Evolutionary conservation across 2,329 filamentous ascomycete genomes (phyloP).

Genomic region (Pestalotiopsis sp.): DNA sequence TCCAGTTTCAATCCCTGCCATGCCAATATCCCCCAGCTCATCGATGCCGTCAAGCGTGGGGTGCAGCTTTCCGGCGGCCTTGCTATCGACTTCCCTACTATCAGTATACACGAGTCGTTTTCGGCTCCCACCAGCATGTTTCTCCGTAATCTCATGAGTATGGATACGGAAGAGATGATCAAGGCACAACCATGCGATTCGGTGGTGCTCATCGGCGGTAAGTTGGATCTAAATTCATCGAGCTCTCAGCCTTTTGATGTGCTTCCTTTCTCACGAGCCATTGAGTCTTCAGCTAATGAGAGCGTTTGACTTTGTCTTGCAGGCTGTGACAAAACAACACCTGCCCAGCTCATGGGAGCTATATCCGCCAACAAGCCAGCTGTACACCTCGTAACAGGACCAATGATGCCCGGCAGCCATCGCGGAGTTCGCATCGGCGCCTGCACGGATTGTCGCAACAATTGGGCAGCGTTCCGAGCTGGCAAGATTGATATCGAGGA

Average conservation of each 20-base stretch:
- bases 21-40: conserved; percentile 70
- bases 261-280: background rate
- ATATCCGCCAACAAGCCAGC: conserved; percentile 76
- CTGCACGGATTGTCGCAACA: conserved; percentile 75
- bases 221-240: too few relatives aligned
- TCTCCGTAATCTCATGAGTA: conserved; percentile 73
- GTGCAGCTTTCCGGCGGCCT: conserved; percentile 69
- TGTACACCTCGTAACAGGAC: conserved; percentile 69
- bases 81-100: conserved; percentile 74
- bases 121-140: conserved; percentile 76
- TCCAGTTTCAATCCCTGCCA: conserved; percentile 77
- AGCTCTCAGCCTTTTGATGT: background rate
- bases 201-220: conserved; percentile 68
- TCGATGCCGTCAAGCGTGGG: conserved; percentile 71
- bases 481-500: conserved; percentile 72
- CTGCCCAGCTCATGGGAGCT: conserved; percentile 75
- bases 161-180: conserved; percentile 82
- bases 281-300: background rate
- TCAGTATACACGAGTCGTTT: conserved; percentile 72
- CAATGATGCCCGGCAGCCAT: conserved; percentile 75
- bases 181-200: conserved; percentile 71
- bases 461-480: conserved; percentile 72
- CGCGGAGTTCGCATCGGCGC: conserved; percentile 68
- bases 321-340: conserved; percentile 77
- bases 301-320: background rate